Conservation (phyloP, 2,329 filamentous ascomycete genomes). For the Xylariales sp. region DNA sequence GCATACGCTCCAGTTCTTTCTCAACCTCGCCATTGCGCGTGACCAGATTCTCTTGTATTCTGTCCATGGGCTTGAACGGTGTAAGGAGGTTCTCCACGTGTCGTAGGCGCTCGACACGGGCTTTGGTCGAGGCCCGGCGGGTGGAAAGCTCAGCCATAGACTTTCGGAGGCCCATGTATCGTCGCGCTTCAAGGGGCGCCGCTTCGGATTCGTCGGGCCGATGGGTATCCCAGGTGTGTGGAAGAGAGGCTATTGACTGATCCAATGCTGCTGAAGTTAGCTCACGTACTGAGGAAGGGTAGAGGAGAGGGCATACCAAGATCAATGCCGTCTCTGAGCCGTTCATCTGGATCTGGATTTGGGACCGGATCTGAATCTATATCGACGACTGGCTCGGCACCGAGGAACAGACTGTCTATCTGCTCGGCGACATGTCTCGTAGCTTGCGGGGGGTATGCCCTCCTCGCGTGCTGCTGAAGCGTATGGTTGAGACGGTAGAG, state of each 20-base stretch:
- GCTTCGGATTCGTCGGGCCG: slow-evolving; percentile 28
- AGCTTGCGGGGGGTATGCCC: slow-evolving; percentile 65
- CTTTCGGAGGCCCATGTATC: slow-evolving; percentile 46
- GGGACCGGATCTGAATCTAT: too few species aligned
- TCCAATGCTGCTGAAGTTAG: slow-evolving; percentile 30
- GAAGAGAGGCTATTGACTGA: slow-evolving; percentile 41
- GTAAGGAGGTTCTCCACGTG: slow-evolving; percentile 46
- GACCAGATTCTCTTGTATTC: slow-evolving; percentile 61
- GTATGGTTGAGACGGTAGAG: slow-evolving; percentile 55
- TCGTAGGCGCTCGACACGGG: slow-evolving; percentile 42
- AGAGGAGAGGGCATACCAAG: slow-evolving; percentile 30
- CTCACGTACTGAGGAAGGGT: background rate
- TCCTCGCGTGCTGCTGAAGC: slow-evolving; percentile 59
- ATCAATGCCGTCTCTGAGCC: slow-evolving; percentile 37
- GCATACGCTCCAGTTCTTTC: slow-evolving; percentile 62
- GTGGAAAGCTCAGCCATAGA: slow-evolving; percentile 46
- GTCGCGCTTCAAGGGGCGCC: slow-evolving; percentile 41
- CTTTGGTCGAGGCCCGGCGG: slow-evolving; percentile 32
- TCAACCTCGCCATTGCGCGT: slow-evolving; percentile 62
- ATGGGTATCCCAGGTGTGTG: slow-evolving; percentile 39
- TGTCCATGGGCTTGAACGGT: slow-evolving; percentile 33
- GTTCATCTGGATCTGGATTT: too few species aligned
- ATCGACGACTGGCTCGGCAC: slow-evolving; percentile 33
- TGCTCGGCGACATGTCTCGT: slow-evolving; percentile 68
- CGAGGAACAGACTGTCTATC: slow-evolving; percentile 61